Percentiles rank a stretch among this genome's conserved stretches.
Evolutionary conservation across 345 rosid genomes (phyloP).

Genomic region (Orychophragmus violaceus): DNA sequence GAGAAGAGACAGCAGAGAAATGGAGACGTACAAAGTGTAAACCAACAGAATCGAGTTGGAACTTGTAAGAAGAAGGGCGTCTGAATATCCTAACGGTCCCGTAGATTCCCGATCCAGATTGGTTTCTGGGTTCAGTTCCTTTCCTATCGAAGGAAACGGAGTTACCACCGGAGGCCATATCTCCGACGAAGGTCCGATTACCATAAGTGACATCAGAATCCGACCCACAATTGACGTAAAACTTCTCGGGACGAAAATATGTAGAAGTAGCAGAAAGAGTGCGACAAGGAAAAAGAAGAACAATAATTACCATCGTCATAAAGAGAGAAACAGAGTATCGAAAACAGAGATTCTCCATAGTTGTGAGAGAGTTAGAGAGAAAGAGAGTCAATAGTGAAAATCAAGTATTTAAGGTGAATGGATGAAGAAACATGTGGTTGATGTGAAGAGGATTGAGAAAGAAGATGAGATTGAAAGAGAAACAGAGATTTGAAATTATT

Average conservation of each 20-base stretch:
- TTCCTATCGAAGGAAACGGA: slow-evolving; percentile 14
- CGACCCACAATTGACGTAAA: slow-evolving; percentile 56
- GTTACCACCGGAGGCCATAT: slow-evolving; percentile 6
- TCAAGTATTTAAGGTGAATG: background rate
- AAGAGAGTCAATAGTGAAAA: background rate
- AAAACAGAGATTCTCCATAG: slow-evolving; percentile 16
- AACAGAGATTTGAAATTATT: background rate
- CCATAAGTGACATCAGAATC: background rate
- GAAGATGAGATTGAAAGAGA: background rate
- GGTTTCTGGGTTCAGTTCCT: background rate
- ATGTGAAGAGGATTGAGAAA: background rate
- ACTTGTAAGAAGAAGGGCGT: slow-evolving; percentile 27
- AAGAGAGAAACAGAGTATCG: background rate
- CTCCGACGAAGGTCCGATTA: slow-evolving; percentile 31
- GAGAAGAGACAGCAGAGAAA: slow-evolving; percentile 28
- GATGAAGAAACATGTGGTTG: background rate
- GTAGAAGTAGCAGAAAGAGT: background rate
- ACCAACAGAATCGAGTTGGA: slow-evolving; percentile 23
- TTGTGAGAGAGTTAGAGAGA: background rate
- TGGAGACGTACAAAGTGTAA: slow-evolving; percentile 41
- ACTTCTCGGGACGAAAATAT: slow-evolving; percentile 35
- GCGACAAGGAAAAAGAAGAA: slow-evolving; percentile 25
- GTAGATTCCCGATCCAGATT: slow-evolving; percentile 24
- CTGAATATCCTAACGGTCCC: slow-evolving; percentile 45
- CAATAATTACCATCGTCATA: background rate